Conservation (phyloP, 2,329 filamentous ascomycete genomes). For the Penicillium sp. region DNA sequence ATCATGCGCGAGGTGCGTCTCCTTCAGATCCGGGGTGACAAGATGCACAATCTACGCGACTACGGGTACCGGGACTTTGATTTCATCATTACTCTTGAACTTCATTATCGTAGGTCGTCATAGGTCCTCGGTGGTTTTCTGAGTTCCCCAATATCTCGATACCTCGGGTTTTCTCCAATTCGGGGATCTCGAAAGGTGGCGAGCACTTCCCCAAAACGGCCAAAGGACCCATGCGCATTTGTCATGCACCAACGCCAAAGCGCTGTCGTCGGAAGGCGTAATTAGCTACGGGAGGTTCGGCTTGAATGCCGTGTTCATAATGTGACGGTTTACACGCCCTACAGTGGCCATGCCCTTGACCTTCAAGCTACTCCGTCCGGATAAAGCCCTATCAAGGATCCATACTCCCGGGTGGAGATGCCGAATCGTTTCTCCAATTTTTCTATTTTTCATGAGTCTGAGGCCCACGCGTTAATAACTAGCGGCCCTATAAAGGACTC, state of each 20-base stretch:
- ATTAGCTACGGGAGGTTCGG: background rate
- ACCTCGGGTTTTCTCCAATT: slow-evolving; percentile 10
- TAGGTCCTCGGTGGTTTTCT: background rate
- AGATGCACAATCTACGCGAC: background rate
- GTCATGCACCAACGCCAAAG: background rate
- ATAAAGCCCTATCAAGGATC: background rate
- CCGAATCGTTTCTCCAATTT: slow-evolving; percentile 16
- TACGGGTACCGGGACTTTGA: background rate
- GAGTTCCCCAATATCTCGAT: background rate
- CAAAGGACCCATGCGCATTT: background rate
- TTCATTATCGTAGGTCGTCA: background rate
- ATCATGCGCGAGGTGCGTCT: background rate
- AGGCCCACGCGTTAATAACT: slow-evolving; percentile 2
- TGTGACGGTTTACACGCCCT: background rate
- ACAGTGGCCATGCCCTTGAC: no score
- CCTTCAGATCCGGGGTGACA: background rate
- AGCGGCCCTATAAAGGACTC: slow-evolving; percentile 1
- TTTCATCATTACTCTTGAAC: background rate
- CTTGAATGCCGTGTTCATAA: slow-evolving; percentile 3
- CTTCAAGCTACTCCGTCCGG: no score
- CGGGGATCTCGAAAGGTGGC: slow-evolving; percentile 7
- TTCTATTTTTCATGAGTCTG: slow-evolving; percentile 4
- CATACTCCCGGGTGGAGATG: slow-evolving; percentile 6
- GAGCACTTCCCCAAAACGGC: background rate
- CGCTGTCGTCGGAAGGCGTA: slow-evolving; percentile 1